Evolutionary conservation across 192 early-diverging fungal species (phyloP), one percentile per base, ranked within the genome.

Genomic region (Coemansia sp.): DNA sequence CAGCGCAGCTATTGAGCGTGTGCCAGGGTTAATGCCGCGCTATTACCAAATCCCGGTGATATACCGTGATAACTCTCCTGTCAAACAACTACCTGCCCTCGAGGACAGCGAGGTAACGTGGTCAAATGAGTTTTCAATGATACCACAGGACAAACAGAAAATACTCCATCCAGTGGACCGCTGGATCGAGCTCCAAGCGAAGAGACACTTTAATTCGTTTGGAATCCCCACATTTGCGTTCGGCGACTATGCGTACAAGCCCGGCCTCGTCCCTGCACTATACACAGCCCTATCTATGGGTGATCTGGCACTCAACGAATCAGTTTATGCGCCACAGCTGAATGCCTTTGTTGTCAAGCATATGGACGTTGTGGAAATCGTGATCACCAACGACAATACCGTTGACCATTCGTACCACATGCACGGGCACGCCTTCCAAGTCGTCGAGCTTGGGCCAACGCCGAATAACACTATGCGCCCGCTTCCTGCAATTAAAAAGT

Each of bases 391-490:
- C 35, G 35, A 38, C 12, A 0, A 10, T 4, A 10, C n/a, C n/a
- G n/a, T 38, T 1, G 35, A 16, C 11, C 35, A 38, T 16, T 16
- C 35, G n/a, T 38, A 38, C 5, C 35, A 38, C 14, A n/a, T 10
- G 3, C 35, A 38, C 14, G 35, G 35, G 4, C 35, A 38, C n/a
- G 35, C 35, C 4, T 95, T 95, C 84, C 89, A 92, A 66, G 77
- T 95, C 23, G 56, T 49, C 16, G 65, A 71, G 38, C 62, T 55
- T 7, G 64, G 64, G 2, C 63, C 58, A 55, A 77, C 90, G 21
- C 76, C 82, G 3, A 38, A 14, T 16, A 38, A n/a, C 35, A 16
- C 35, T n/a, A 38, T 38, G 12, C 0, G n/a, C n/a, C n/a, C 35
- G 12, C 0, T 10, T 38, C 35, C 11, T 16, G 35, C 35, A 16